Evolutionary conservation across 306 rosid genomes (phyloP).

Genomic region (Trichosanthes cucumerina): DNA sequence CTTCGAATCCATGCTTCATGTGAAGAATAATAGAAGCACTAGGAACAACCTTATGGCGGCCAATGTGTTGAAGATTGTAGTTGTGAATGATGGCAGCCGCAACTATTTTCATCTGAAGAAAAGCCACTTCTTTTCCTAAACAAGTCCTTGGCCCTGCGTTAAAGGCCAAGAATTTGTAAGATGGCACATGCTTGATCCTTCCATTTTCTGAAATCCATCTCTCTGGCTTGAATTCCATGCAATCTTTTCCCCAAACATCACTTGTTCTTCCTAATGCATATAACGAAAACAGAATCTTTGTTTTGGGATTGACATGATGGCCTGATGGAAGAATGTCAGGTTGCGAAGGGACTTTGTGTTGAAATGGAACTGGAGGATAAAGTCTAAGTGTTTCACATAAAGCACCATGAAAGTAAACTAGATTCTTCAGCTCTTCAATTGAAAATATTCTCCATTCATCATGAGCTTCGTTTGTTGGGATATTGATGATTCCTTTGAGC

Average conservation of each 20-base stretch:
- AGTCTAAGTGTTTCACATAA: constrained; percentile 38
- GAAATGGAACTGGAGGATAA: constrained; percentile 38
- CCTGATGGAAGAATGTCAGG: constrained; percentile 39
- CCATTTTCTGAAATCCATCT: constrained; percentile 44
- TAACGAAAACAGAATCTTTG: constrained; percentile 15
- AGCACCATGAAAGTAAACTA: constrained; percentile 42
- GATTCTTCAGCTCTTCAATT: constrained; percentile 12
- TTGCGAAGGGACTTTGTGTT: constrained; percentile 4
- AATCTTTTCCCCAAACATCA: constrained; percentile 38
- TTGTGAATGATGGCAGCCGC: constrained; percentile 21
- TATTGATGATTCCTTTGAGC: neutral
- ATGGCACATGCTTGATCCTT: constrained; percentile 16
- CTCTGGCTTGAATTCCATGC: constrained; percentile 46
- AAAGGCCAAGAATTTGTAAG: constrained; percentile 29
- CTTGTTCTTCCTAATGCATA: constrained; percentile 47
- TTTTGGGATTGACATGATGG: constrained; percentile 12
- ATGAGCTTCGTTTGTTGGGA: neutral
- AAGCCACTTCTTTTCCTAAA: constrained; percentile 32
- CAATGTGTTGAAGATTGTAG: constrained; percentile 10
- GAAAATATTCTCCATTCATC: neutral
- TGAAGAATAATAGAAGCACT: constrained; percentile 26
- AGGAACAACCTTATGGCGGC: constrained; percentile 7
- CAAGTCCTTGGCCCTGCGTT: constrained; percentile 48
- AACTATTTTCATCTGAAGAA: constrained; percentile 32
- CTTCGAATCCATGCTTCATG: constrained; percentile 38